Conservation (phyloP, 331 rosid genomes). For the Arachis monticola region DNA sequence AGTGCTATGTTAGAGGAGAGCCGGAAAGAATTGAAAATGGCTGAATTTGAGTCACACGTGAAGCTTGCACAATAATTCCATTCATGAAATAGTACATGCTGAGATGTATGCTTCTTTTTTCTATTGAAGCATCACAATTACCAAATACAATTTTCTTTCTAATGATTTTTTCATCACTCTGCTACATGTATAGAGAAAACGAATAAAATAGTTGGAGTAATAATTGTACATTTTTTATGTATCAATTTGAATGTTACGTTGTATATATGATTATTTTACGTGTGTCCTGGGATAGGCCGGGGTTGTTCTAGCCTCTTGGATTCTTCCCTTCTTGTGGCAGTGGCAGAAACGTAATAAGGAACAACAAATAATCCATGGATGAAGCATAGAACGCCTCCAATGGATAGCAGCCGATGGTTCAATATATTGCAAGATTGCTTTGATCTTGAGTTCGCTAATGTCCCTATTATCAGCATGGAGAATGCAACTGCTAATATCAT, state of each 20-base stretch:
- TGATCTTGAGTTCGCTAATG: slow-evolving; percentile 64
- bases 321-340: slow-evolving; percentile 53
- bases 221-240: slow-evolving; percentile 15
- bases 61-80: no score
- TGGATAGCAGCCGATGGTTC: slow-evolving; percentile 50
- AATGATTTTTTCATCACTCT: not conserved
- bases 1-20: no score
- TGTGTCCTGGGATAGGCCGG: not conserved
- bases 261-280: not conserved
- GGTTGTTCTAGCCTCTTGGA: slow-evolving; percentile 14
- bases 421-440: slow-evolving; percentile 57
- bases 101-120: no score
- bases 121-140: no score
- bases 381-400: slow-evolving; percentile 79
- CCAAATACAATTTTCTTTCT: no score
- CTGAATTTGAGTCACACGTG: no score
- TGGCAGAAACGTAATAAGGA: slow-evolving; percentile 65
- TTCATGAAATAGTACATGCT: no score
- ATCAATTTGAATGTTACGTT: not conserved
- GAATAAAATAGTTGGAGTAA: no score
- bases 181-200: not conserved
- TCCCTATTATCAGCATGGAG: slow-evolving; percentile 63
- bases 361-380: slow-evolving; percentile 65
- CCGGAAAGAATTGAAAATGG: no score
- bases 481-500: slow-evolving; percentile 49